Percentiles rank a stretch among this genome's conserved stretches.
Conservation (phyloP, 257 asterid genomes). For the Sherardia arvensis region DNA sequence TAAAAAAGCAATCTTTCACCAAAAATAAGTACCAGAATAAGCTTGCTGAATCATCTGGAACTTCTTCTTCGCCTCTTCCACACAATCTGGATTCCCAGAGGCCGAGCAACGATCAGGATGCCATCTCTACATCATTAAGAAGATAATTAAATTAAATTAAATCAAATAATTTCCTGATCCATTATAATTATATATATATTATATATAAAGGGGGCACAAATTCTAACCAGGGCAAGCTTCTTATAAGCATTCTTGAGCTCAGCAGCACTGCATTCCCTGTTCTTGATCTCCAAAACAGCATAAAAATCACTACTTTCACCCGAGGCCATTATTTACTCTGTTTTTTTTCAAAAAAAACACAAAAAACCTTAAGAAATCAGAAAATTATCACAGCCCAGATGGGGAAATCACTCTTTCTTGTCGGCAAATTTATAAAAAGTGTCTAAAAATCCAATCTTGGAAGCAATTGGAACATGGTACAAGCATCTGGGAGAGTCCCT, state of each 20-base stretch:
- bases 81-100: slow-evolving; percentile 34
- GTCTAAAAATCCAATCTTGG: background rate
- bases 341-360: slow-evolving; percentile 3
- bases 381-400: background rate
- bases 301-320: slow-evolving; percentile 46
- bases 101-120: slow-evolving; percentile 83
- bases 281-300: slow-evolving; percentile 60
- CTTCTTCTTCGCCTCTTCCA: slow-evolving; percentile 75
- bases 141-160: background rate
- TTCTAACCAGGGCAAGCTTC: slow-evolving; percentile 79
- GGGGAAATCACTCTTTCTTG: slow-evolving; percentile 15
- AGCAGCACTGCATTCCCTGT: slow-evolving; percentile 46
- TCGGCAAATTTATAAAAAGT: slow-evolving; percentile 34
- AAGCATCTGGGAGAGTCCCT: slow-evolving; percentile 1
- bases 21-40: slow-evolving; percentile 47
- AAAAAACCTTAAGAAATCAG: background rate
- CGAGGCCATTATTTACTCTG: slow-evolving; percentile 53
- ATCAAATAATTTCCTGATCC: background rate
- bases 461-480: slow-evolving; percentile 16
- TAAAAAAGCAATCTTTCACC: background rate
- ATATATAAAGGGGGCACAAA: background rate
- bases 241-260: slow-evolving; percentile 71
- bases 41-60: slow-evolving; percentile 87
- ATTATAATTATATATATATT: background rate
- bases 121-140: slow-evolving; percentile 47